These are phyloP conservation scores for Saccharomyces paradoxus DNA, from an alignment of 805 yeast genomes.

Conservation along the genomic window DNA sequence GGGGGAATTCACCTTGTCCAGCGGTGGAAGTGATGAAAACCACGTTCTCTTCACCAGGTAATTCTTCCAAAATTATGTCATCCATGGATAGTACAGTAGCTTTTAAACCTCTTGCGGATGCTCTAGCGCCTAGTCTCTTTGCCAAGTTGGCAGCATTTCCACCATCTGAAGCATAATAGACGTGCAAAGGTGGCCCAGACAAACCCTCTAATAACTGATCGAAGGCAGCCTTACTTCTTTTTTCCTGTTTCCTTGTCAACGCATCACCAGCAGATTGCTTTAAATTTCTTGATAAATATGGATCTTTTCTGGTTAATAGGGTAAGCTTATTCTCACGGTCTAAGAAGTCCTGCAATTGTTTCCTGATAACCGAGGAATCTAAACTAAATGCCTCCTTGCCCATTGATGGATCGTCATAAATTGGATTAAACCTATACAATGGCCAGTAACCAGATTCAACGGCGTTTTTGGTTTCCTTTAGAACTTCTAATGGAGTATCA, in stretches of 20 bases:
- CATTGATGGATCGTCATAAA: constrained; percentile 30
- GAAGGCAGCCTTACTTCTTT: constrained; percentile 70
- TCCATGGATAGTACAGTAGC: constrained; percentile 54
- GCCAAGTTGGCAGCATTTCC: constrained; percentile 83
- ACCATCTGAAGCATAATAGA: constrained; percentile 86
- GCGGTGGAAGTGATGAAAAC: constrained; percentile 82
- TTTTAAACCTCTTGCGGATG: constrained; percentile 60
- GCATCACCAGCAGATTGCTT: constrained; percentile 53
- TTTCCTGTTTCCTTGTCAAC: constrained; percentile 49
- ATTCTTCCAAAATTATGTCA: constrained; percentile 62
- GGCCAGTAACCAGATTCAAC: constrained; percentile 98
- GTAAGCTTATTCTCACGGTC: constrained; percentile 87
- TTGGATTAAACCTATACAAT: constrained; percentile 76
- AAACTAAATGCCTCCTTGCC: constrained; percentile 57
- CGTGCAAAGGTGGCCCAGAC: constrained; percentile 84
- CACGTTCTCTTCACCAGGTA: constrained; percentile 52
- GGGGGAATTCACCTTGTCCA: constrained; percentile 92
- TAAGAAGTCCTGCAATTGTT: constrained; percentile 68
- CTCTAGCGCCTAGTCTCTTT: constrained; percentile 68
- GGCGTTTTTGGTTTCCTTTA: constrained; percentile 80
- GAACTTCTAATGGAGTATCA: constrained; percentile 61
- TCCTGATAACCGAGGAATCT: constrained; percentile 75
- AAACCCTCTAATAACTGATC: constrained; percentile 72
- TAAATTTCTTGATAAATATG: constrained; percentile 70
- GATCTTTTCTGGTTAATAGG: constrained; percentile 59